phyloP scores from a whole-genome alignment of 2,329 filamentous ascomycete species.

The Botryotinia calthae region DNA sequence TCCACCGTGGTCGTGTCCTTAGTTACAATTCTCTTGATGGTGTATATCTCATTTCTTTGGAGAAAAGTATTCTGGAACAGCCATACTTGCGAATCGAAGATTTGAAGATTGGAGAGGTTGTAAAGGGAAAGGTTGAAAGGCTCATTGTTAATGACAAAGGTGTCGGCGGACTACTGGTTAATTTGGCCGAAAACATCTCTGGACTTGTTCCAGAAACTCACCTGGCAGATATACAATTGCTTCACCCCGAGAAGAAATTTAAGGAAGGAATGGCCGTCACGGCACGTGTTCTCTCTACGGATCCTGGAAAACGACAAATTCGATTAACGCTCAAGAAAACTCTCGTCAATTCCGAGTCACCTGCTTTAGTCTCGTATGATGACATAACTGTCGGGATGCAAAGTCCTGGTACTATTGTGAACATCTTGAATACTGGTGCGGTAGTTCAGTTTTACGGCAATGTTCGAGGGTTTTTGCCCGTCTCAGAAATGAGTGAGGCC shows the following conservation, averaged over 20 bases:
- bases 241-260: constrained; percentile 96
- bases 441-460: constrained; percentile 88
- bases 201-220: constrained; percentile 89
- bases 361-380: constrained; percentile 76
- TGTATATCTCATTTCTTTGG: constrained; percentile 79
- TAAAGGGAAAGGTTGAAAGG: constrained; percentile 82
- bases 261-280: constrained; percentile 81
- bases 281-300: constrained; percentile 77
- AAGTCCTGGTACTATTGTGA: constrained; percentile 82
- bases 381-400: constrained; percentile 72
- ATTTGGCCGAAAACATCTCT: constrained; percentile 79
- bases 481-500: constrained; percentile 97
- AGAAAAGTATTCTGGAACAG: constrained; percentile 79
- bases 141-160: constrained; percentile 76
- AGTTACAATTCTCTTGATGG: constrained; percentile 87
- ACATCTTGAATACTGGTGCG: constrained; percentile 73
- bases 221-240: constrained; percentile 80
- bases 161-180: constrained; percentile 76
- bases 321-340: constrained; percentile 93
- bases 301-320: constrained; percentile 72
- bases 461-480: constrained; percentile 82
- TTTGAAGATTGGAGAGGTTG: constrained; percentile 73
- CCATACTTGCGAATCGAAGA: constrained; percentile 91
- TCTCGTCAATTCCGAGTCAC: constrained; percentile 81
- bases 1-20: constrained; percentile 77